phyloP scores from a whole-genome alignment of 345 rosid genomes.

The Trapa bicornis region DNA sequence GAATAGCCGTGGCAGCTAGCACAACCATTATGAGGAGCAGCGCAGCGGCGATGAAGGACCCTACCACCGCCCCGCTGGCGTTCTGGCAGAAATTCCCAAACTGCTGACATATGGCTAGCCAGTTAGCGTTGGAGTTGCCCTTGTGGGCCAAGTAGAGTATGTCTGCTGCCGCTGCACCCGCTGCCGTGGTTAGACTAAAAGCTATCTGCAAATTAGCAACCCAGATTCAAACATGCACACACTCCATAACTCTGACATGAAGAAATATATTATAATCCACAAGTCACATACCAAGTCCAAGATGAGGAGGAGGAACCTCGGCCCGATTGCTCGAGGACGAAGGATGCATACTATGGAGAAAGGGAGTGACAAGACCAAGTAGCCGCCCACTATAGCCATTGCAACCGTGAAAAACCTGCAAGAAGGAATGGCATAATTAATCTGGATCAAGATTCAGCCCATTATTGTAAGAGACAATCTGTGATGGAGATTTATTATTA shows the following conservation, averaged over 20 bases:
- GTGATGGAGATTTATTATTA: neutral
- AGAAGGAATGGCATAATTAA: no score
- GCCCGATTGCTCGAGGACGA: constrained; percentile 23
- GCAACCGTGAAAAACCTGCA: constrained; percentile 38
- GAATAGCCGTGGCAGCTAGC: constrained; percentile 54
- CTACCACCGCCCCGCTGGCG: constrained; percentile 73
- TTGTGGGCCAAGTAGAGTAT: constrained; percentile 74
- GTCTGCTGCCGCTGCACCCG: constrained; percentile 54
- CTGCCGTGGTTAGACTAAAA: constrained; percentile 43
- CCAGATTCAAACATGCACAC: neutral
- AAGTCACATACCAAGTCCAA: constrained; percentile 11
- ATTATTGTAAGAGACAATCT: neutral
- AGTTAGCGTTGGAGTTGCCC: constrained; percentile 68
- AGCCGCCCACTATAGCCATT: constrained; percentile 23
- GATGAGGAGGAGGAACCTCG: constrained; percentile 34
- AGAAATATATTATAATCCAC: no score
- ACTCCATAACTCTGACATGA: no score
- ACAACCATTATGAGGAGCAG: constrained; percentile 35
- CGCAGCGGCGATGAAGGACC: constrained; percentile 36
- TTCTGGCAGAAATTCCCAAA: constrained; percentile 80
- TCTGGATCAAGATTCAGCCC: no score
- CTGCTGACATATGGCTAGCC: constrained; percentile 71
- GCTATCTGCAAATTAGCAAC: constrained; percentile 26
- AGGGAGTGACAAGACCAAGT: constrained; percentile 47
- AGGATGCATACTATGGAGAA: constrained; percentile 40